Base-by-base conservation (phyloP, 2,329 filamentous ascomycete species). In the Colletotrichum graminicola region DNA sequence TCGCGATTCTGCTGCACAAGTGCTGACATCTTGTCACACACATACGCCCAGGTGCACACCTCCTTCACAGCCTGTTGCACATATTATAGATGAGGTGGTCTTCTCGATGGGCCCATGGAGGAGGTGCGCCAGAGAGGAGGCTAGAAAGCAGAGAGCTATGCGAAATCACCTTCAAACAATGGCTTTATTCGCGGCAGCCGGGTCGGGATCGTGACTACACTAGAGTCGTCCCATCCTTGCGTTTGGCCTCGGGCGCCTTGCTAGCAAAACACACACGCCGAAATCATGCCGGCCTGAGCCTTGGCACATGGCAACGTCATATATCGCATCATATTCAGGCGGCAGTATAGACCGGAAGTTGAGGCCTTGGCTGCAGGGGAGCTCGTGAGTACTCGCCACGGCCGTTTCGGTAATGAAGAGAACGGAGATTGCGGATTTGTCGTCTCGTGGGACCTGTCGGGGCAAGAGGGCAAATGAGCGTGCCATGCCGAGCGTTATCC, bases 1-100 rank as follows among this genome's bases (percentile, higher is more conserved):
- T 65, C 70, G 62, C 62, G 56, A 62, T 55, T 59, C 62, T 43
- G 47, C 54, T 67, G 69, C 69, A 47, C 65, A 73, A 62, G 69
- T 72, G 72, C 69, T 73, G 69, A 72, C 69, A 59, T 60, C 49
- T 68, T 63, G 65, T 71, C 65, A 60, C 65, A 68, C 47, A 51
- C 59, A n/a, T 36, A 52, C 67, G 57, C 56, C 66, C 67, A 62
- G n/a, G 61, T 54, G 56, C 61, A 73, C 70, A 61, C 56, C 43
- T 57, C 54, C 64, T 68, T 68, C 59, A 55, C 54, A 47, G 54
- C 63, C 52, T 71, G 54, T 60, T 64, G 59, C 65, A 59, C 54
- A 68, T 55, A 47, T 34, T 23, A 41, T 49, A 41, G 65, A 45
- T 26, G n/a, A 45, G 49, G 29, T 34, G 49, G 29, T 43, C 61